Evolutionary conservation across 2,329 filamentous ascomycete genomes (phyloP).

Genomic region (Trichoderma gracile): DNA sequence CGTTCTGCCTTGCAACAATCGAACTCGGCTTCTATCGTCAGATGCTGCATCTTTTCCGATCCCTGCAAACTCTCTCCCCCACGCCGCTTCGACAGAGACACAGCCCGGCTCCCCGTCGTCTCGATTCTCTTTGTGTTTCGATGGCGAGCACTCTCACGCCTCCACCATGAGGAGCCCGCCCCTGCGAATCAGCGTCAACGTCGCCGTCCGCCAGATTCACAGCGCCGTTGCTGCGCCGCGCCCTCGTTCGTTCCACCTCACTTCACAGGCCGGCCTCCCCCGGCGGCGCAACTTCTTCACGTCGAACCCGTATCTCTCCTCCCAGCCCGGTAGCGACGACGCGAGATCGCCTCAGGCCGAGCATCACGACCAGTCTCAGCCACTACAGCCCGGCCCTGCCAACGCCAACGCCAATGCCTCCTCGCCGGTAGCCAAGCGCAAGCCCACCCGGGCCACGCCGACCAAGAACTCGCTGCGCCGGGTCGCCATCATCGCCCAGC

Average conservation of each 20-base stretch:
- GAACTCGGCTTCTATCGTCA: too few species aligned
- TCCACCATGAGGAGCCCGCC: slow-evolving; percentile 38
- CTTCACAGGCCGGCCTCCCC: slow-evolving; percentile 46
- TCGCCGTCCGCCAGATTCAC: slow-evolving; percentile 36
- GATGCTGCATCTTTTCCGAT: background rate
- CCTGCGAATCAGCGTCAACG: slow-evolving; percentile 39
- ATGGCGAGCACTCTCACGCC: slow-evolving; percentile 1
- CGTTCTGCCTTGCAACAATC: too few species aligned
- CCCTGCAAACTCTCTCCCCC: background rate
- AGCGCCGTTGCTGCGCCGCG: slow-evolving; percentile 33
- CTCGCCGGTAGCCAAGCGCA: slow-evolving; percentile 45
- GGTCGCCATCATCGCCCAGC: slow-evolving; percentile 83
- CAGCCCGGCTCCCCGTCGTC: background rate
- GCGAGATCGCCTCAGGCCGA: slow-evolving; percentile 25
- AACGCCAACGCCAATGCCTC: background rate
- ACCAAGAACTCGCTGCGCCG: slow-evolving; percentile 76
- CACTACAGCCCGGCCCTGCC: slow-evolving; percentile 24
- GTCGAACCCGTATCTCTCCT: slow-evolving; percentile 59
- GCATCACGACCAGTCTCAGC: slow-evolving; percentile 27
- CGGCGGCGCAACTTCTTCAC: slow-evolving; percentile 66
- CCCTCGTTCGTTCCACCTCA: slow-evolving; percentile 48
- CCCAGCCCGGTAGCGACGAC: slow-evolving; percentile 29
- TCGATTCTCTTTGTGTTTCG: background rate
- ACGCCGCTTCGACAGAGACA: background rate
- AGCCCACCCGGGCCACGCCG: slow-evolving; percentile 47